Evolutionary conservation across 2,329 filamentous ascomycete genomes (phyloP), one percentile per base, ranked within the genome.

Genomic region (Aspergillus persii): DNA sequence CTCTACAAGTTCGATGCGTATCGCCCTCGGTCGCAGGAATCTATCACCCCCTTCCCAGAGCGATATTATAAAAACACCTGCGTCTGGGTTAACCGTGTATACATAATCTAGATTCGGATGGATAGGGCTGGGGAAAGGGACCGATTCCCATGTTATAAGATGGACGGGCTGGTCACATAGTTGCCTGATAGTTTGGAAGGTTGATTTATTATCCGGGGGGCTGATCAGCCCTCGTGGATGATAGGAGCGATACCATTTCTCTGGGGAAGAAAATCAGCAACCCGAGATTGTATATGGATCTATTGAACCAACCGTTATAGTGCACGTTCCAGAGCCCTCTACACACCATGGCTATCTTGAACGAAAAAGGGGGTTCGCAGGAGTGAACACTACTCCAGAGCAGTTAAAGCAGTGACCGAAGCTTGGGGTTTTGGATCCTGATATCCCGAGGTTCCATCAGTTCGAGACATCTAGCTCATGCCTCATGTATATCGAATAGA

Each of bases 71-170:
- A 67, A 61, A 54, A 29, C 33, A 29, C 60, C 66, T 3, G 50
- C 26, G 57, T 71, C 69, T 29, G 46, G 41, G 61, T 71, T 60
- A 41, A 71, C 56, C 7, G 66, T 70, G 59, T 70, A 70, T 2
- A 69, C 59, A 52, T 67, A 71, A 56, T 68, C 56, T 8, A 69
- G 36, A 30, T 61, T 61, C 7, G 59, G 62, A 50, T 68, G 58
- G 5, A 66, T 47, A 33, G 68, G 66, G 54, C 59, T 66, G n/a
- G 62, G 64, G 26, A 66, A 68, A 15, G 59, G 50, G 31, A 68
- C 55, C 54, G 27, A 12, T 50, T 67, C 68, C 67, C 64, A 69
- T n/a, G 50, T 52, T 12, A 64, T 39, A 18, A 66, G 57, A 26
- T 57, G 62, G 31, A 36, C 56, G 44, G 48, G 36, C 23, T 53